Evolutionary conservation across 495 filamentous ascomycete species (phyloP).

Genomic region (Penicillium malachiteum): DNA sequence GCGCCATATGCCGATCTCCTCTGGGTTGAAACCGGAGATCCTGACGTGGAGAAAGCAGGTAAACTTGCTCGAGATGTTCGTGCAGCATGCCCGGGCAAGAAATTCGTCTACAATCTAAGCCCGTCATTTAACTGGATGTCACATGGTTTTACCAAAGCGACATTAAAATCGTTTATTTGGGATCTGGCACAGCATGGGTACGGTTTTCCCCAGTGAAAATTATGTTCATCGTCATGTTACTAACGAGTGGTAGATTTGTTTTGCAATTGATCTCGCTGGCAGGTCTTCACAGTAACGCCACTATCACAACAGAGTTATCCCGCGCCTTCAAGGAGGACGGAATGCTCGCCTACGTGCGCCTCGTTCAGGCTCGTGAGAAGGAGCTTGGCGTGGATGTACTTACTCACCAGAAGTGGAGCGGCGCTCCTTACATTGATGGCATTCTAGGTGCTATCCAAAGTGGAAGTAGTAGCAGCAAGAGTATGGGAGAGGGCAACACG

Average conservation of each 20-base stretch:
- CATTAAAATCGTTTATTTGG: conserved; percentile 89
- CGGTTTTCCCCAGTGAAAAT: conserved; percentile 4
- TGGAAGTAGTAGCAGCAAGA: conserved; percentile 77
- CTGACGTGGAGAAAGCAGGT: conserved; percentile 71
- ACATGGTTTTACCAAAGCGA: conserved; percentile 80
- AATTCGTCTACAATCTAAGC: conserved; percentile 91
- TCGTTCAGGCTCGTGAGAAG: conserved; percentile 87
- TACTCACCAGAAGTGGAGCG: conserved; percentile 98
- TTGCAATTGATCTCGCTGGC: conserved; percentile 91
- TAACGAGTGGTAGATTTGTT: conserved; percentile 60
- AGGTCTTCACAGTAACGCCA: conserved; percentile 84
- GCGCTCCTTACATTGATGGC: conserved; percentile 87
- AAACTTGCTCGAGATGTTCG: conserved; percentile 76
- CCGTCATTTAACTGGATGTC: conserved; percentile 98
- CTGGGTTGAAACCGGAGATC: conserved; percentile 95
- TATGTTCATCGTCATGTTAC: not conserved
- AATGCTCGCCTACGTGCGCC: conserved; percentile 92
- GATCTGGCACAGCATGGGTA: conserved; percentile 86
- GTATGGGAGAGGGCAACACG: conserved; percentile 82
- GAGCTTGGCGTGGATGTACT: conserved; percentile 91
- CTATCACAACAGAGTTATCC: conserved; percentile 82
- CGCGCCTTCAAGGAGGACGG: conserved; percentile 81
- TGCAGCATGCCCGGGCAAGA: conserved; percentile 65
- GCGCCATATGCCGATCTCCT: conserved; percentile 91
- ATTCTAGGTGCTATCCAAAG: conserved; percentile 91